These are phyloP conservation scores for Dryas octopetala DNA, from an alignment of 306 rosid genomes.

Conservation along the genomic window DNA sequence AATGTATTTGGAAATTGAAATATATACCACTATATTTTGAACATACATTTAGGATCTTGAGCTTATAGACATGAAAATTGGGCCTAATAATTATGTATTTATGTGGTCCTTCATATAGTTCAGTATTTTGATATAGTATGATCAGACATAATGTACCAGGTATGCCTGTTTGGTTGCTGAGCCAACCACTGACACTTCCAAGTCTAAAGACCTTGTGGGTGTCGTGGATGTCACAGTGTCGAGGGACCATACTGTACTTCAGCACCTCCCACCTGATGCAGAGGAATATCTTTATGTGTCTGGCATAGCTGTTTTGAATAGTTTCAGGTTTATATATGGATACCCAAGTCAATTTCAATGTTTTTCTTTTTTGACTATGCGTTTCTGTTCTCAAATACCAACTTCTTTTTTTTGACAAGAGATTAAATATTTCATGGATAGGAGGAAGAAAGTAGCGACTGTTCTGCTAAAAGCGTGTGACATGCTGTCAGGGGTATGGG, in stretches of 20 bases:
- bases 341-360: too few species aligned
- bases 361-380: too few species aligned
- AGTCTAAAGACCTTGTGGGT: conserved; percentile 58
- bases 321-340: conserved; percentile 49
- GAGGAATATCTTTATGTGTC: conserved; percentile 73
- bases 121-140: neutral
- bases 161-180: conserved; percentile 93
- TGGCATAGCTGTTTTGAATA: conserved; percentile 70
- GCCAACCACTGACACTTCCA: conserved; percentile 25
- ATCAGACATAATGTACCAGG: conserved; percentile 28
- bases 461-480: conserved; percentile 69
- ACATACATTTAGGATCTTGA: neutral
- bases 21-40: too few species aligned
- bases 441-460: conserved; percentile 78
- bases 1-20: neutral
- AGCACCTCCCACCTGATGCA: conserved; percentile 55
- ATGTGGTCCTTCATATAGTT: too few species aligned
- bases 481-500: conserved; percentile 59
- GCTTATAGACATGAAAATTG: neutral
- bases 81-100: neutral
- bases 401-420: neutral
- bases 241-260: conserved; percentile 53
- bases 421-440: conserved; percentile 21
- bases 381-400: neutral
- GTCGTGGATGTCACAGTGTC: conserved; percentile 65